Evolutionary conservation across 495 filamentous ascomycete species (phyloP), one percentile per base, ranked within the genome.

Genomic region (Xylaria grammica): DNA sequence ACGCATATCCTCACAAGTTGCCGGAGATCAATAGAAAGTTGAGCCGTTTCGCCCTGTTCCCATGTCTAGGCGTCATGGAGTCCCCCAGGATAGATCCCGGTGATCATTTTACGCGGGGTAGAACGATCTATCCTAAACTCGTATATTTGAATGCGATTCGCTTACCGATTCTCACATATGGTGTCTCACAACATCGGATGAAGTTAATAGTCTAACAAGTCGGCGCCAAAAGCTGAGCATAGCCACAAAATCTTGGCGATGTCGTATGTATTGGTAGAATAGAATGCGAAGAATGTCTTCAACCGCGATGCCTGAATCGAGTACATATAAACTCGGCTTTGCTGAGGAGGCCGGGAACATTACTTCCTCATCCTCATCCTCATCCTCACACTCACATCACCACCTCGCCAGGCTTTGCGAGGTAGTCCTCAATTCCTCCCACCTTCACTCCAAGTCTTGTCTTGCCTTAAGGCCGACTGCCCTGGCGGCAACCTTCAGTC

Each of bases 341-440:
- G 26, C 38, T 13, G 40, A 48, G 11, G 5, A 29, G 29, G 19
- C n/a, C 19, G 10, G 30, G 19, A 44, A 7, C 19, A 29, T 11
- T 45, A 24, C 34, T 45, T 58, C 55, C 7, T 58, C 55, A 48
- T 49, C 42, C 24, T 51, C 45, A 52, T 19, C 24, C 20, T 24
- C 32, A 36, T 3, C 10, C 2, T 26, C 48, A 42, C 17, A 42
- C 11, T 38, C 44, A 38, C 51, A 27, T 32, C 9, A 48, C 29
- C 32, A 8, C 46, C 51, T 61, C 58, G 46, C 46, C 58, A 40
- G 58, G 46, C 40, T 40, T 61, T 52, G 58, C 58, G 58, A 61
- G 40, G 20, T 24, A 17, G 3, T 24, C 26, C 22, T 17, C 27
- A 15, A 40, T 52, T 48, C 5, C n/a, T 36, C 32, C 29, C 17